Evolutionary conservation across 805 yeast genomes (phyloP).

Genomic region (Cyberlindnera misumaiensis): DNA sequence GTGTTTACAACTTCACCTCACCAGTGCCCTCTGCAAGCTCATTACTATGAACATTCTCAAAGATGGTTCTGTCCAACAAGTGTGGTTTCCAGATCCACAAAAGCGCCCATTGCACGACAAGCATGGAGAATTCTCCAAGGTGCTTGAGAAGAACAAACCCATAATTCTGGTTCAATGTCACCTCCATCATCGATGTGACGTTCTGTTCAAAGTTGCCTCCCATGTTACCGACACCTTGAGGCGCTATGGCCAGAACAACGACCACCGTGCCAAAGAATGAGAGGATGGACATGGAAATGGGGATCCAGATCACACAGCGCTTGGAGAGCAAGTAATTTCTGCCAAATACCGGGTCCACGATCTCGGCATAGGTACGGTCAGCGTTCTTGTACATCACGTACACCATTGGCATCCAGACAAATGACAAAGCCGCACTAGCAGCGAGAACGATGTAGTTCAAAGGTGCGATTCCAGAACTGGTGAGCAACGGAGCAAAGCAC

Average conservation of each 20-base stretch:
- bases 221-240: too few relatives aligned
- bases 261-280: conserved; percentile 1
- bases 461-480: background rate
- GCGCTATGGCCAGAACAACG: background rate
- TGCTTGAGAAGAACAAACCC: conserved; percentile 10
- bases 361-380: conserved; percentile 9
- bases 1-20: background rate
- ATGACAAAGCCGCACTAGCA: conserved; percentile 10
- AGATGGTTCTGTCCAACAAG: conserved; percentile 7
- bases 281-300: conserved; percentile 1
- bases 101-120: conserved; percentile 10
- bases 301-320: conserved; percentile 6
- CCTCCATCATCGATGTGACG: background rate
- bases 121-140: conserved; percentile 9
- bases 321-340: conserved; percentile 7
- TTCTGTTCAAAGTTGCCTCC: too few relatives aligned
- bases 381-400: conserved; percentile 14
- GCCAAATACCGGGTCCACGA: conserved; percentile 11
- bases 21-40: conserved; percentile 7
- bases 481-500: conserved; percentile 8
- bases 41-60: conserved; percentile 9
- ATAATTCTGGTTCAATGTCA: conserved; percentile 4
- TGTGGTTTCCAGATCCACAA: conserved; percentile 10
- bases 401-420: conserved; percentile 16
- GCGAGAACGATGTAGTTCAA: background rate